Base-by-base conservation (phyloP, 495 filamentous ascomycete genomes). In the Lindgomyces ingoldianus region DNA sequence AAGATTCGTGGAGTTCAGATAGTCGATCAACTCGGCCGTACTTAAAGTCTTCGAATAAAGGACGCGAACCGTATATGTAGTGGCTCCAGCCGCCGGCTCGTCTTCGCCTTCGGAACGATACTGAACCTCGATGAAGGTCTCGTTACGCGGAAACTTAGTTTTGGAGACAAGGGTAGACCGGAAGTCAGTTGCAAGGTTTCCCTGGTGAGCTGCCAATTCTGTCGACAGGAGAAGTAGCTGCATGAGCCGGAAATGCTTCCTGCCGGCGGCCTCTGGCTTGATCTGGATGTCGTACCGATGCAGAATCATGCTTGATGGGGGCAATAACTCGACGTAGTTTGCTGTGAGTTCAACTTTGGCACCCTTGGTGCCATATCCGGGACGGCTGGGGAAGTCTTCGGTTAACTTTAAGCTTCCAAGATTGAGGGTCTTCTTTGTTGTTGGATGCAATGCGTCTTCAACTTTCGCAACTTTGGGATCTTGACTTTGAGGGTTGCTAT, bases 351-450 rank as follows among this genome's bases (percentile, higher is more conserved):
- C 53, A 18, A 78, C 70, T 0, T 46, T 0, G 3, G 22, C 54
- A n/a, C 81, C 81, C 46, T 66, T 33, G 3, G 68, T 76, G 10
- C 77, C 81, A 71, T 78, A 83, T 2, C 69, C 74, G 10, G 75
- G 77, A 6, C 80, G 77, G 1, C 55, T 64, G 19, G 75, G 75
- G 27, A 76, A 60, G n/a, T 18, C 27, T n/a, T 52, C 50, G 21
- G n/a, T 51, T 29, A 67, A 36, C 24, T 26, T 36, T 36, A 67
- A 24, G 30, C 25, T 49, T 3, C 19, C 44, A 62, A 62, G 58
- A 53, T 25, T 49, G 36, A 47, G 58, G 42, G 42, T 33, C 11
- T 29, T 36, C 41, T 55, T 54, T 11, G 21, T 24, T 19, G 45
- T 12, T 27, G 27, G 36, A 48, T 60, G 52, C 47, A 56, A 41